A percentile compares a stretch with the other conserved stretches of the same genome.
Conservation (phyloP, 2,329 filamentous ascomycete species). For the Fusarium napiforme region DNA sequence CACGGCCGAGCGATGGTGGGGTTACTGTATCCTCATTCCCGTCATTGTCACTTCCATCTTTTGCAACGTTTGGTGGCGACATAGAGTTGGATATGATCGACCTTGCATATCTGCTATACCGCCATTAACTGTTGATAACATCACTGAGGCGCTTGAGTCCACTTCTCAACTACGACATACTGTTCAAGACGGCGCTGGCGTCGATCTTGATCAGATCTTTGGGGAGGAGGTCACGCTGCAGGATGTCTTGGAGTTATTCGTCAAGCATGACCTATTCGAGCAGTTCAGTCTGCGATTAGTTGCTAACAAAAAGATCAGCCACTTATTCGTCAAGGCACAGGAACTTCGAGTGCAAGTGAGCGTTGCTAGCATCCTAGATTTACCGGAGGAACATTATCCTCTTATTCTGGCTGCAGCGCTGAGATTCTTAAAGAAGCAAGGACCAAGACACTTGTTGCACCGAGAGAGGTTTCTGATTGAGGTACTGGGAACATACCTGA, state of each 20-base stretch:
- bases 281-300: constrained; percentile 22
- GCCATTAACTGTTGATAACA: neutral
- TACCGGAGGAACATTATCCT: constrained; percentile 10
- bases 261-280: constrained; percentile 35
- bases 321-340: neutral
- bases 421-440: constrained; percentile 15
- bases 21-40: constrained; percentile 62
- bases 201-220: constrained; percentile 6
- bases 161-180: constrained; percentile 15
- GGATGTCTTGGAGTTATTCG: constrained; percentile 13
- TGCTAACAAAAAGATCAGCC: neutral
- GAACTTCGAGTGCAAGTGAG: neutral
- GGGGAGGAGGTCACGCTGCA: neutral
- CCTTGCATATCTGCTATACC: constrained; percentile 14
- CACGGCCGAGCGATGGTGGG: constrained; percentile 63
- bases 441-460: constrained; percentile 14
- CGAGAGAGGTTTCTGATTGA: constrained; percentile 35
- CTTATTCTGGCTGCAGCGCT: constrained; percentile 5
- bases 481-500: constrained; percentile 22
- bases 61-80: constrained; percentile 62
- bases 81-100: constrained; percentile 56
- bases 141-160: constrained; percentile 19
- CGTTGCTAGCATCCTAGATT: neutral
- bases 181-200: constrained; percentile 3
- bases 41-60: constrained; percentile 59